Evolutionary conservation across 2,329 filamentous ascomycete genomes (phyloP), one percentile per base, ranked within the genome.

Genomic region (Fusarium aywerte): DNA sequence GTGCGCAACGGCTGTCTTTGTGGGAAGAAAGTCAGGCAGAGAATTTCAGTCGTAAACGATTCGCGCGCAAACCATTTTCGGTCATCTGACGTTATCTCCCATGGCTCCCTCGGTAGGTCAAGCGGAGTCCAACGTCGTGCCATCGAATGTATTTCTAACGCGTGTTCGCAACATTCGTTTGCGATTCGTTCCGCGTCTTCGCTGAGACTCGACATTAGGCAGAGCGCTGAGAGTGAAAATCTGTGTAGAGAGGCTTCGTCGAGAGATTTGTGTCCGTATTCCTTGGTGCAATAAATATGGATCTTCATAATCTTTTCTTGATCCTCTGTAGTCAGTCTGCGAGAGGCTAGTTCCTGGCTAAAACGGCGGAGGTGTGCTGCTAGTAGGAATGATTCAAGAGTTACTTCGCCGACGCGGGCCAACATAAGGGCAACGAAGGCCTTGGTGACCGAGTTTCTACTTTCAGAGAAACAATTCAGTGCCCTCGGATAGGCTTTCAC

Each of bases 291-390:
- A 6, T 3, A 10, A 3, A 45, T 3, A 6, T 23, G 15, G 4
- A 2, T 4, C 2, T 0, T 29, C 5, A 45, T 31, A n/a, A n/a
- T n/a, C 13, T 1, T 20, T 9, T 3, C n/a, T 31, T 32, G 8
- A 6, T 21, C 10, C 2, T 5, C 7, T 15, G 1, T 4, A 7
- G 8, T 21, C 3, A 45, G 13, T 3, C 4, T 5, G 18, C 11
- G 3, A 9, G 31, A 12, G 13, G 1, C 27, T 32, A 18, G 20
- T 23, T 15, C 2, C 12, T n/a, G 29, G 12, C 16, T 47, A 12
- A 33, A 23, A 13, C 23, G 4, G 20, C 6, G 29, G n/a, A 47
- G 44, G 7, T 4, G 7, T 10, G 20, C 44, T 18, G 44, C 16
- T 16, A n/a, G 20, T 18, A 33, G 27, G 4, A 47, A 13, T 3